These are phyloP conservation scores for Pseudoperonospora humuli DNA, from an alignment of 352 stramenopile genomes.

Conservation along the genomic window DNA sequence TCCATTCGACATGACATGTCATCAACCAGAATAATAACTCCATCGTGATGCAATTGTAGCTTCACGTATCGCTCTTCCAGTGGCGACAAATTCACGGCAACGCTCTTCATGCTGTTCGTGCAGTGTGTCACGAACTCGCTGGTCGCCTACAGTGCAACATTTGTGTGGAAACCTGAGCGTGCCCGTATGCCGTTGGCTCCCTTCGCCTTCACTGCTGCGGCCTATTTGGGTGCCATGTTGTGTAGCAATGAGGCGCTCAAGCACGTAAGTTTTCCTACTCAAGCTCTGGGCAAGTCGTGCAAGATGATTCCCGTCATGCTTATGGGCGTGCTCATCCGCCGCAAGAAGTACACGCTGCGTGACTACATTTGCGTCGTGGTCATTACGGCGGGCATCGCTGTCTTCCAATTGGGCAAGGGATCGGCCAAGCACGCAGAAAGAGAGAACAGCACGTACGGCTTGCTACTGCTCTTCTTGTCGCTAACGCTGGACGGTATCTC, in stretches of 20 bases:
- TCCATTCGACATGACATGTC: no score
- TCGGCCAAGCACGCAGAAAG: constrained; percentile 63
- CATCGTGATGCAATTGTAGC: no score
- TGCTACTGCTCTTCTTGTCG: constrained; percentile 86
- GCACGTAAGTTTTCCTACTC: constrained; percentile 95
- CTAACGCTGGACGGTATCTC: constrained; percentile 94
- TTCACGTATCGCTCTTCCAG: constrained; percentile 80
- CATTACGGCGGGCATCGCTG: constrained; percentile 85
- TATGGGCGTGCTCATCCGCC: constrained; percentile 88
- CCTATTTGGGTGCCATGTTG: constrained; percentile 88
- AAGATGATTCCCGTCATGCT: constrained; percentile 99
- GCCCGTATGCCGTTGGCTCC: constrained; percentile 60
- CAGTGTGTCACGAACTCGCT: constrained; percentile 87
- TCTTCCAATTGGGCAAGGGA: constrained; percentile 86
- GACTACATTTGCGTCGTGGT: constrained; percentile 89
- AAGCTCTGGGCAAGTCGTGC: constrained; percentile 97
- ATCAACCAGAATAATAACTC: no score
- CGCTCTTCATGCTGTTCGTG: constrained; percentile 89
- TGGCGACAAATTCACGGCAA: constrained; percentile 86
- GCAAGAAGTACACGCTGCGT: constrained; percentile 84
- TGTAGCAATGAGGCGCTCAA: constrained; percentile 90
- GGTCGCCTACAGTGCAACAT: constrained; percentile 78
- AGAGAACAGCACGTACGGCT: constrained; percentile 87
- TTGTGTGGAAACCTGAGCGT: constrained; percentile 74
- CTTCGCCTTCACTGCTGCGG: constrained; percentile 84